Percentiles rank a stretch among this genome's conserved stretches.
phyloP scores from a whole-genome alignment of 139 green algal species.

The Coelastrella sp. region DNA sequence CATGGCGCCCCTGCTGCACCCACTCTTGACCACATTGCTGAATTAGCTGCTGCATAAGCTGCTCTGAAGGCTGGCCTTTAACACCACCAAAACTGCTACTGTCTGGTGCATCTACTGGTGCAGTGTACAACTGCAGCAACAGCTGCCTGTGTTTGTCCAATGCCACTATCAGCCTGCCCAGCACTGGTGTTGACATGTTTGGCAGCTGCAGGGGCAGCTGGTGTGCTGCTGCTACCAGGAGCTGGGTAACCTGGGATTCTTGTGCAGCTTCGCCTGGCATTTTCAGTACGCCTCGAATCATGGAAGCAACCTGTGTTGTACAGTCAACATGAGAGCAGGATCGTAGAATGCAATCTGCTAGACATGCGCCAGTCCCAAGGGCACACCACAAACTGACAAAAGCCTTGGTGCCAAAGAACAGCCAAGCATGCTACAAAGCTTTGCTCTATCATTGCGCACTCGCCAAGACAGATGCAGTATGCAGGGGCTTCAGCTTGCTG shows the following conservation, averaged over 20 bases:
- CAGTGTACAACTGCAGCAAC: too few relatives aligned
- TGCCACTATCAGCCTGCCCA: not conserved
- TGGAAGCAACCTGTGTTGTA: slow-evolving; percentile 27
- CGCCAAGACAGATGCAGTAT: too few relatives aligned
- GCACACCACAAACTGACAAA: not conserved
- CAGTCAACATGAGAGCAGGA: too few relatives aligned
- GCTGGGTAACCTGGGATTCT: not conserved
- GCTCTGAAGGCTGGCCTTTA: not conserved
- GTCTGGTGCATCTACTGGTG: too few relatives aligned
- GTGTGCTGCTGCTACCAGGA: not conserved
- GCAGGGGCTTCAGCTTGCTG: too few relatives aligned
- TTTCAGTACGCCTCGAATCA: not conserved
- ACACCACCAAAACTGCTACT: too few relatives aligned
- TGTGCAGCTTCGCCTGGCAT: not conserved
- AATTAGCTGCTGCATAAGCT: not conserved
- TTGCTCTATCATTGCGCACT: too few relatives aligned
- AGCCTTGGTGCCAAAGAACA: too few relatives aligned
- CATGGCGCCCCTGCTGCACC: not conserved
- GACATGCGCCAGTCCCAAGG: too few relatives aligned
- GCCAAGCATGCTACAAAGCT: too few relatives aligned
- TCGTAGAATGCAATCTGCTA: too few relatives aligned
- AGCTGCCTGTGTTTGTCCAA: too few relatives aligned
- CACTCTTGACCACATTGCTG: slow-evolving; percentile 10
- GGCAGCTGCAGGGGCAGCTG: slow-evolving; percentile 32
- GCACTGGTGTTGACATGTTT: not conserved